Evolutionary conservation across 352 stramenopile genomes (phyloP).

Genomic region (Nothophytophthora sp.): DNA sequence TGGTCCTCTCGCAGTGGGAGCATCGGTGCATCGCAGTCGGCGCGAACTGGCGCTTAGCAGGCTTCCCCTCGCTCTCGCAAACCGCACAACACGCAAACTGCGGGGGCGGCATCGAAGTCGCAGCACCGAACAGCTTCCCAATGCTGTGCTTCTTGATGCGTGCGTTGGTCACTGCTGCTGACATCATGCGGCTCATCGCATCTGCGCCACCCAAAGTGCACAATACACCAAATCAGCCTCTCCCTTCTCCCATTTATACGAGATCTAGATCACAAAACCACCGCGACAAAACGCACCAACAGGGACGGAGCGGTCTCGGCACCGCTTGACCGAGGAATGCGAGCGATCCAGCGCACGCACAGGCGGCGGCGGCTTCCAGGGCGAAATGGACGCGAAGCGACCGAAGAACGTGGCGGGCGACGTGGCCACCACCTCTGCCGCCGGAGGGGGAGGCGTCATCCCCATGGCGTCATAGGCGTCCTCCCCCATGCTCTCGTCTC

Average conservation of each 20-base stretch:
- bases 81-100: constrained; percentile 49
- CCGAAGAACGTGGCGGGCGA: no score
- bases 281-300: constrained; percentile 43
- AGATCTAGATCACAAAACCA: not conserved
- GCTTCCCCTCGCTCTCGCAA: constrained; percentile 26
- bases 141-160: constrained; percentile 71
- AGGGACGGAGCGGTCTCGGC: constrained; percentile 66
- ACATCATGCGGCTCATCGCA: constrained; percentile 78
- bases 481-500: constrained; percentile 26
- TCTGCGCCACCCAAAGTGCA: constrained; percentile 31
- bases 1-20: constrained; percentile 62
- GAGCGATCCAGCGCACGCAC: no score
- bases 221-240: not conserved
- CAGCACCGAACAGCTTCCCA: constrained; percentile 40
- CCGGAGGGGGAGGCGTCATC: constrained; percentile 25
- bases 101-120: not conserved
- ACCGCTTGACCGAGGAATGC: constrained; percentile 47
- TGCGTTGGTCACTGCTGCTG: constrained; percentile 61
- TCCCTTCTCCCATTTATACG: not conserved
- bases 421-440: not conserved
- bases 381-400: constrained; percentile 44
- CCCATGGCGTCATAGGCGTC: constrained; percentile 11
- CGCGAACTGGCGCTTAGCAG: constrained; percentile 14
- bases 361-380: constrained; percentile 46
- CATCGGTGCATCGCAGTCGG: constrained; percentile 30